Evolutionary conservation across 2,329 filamentous ascomycete species (phyloP).

Genomic region (Graphiopsis chlorocephala): DNA sequence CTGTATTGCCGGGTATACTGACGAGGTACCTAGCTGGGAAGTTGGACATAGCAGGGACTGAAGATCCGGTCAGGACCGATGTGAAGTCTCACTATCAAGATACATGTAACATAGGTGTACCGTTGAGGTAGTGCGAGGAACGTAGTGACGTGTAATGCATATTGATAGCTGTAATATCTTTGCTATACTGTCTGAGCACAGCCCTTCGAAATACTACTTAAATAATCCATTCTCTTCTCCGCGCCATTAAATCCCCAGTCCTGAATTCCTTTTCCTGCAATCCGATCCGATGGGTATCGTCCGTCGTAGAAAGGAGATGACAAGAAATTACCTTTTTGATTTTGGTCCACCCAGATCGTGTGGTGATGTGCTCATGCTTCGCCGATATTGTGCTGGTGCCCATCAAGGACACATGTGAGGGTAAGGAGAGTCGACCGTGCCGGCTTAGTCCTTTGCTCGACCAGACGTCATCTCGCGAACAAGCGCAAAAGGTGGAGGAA

Average conservation of each 20-base stretch:
- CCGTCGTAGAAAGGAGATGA: conserved; percentile 7
- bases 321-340: conserved; percentile 8
- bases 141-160: not conserved
- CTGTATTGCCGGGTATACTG: not conserved
- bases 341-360: not conserved
- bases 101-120: too few relatives aligned
- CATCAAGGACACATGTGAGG: not conserved
- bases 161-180: not conserved
- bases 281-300: not conserved
- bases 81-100: not conserved
- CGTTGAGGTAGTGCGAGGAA: not conserved
- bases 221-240: not conserved
- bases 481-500: not conserved
- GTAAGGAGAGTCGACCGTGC: not conserved
- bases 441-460: not conserved
- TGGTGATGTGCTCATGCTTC: not conserved
- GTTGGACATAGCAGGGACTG: not conserved
- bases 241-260: not conserved
- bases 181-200: not conserved
- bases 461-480: not conserved
- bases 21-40: not conserved
- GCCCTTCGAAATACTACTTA: not conserved
- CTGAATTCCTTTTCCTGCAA: not conserved
- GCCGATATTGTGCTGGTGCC: not conserved
- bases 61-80: not conserved